Percentiles rank a stretch among this genome's conserved stretches.
Conservation (phyloP, 2,329 filamentous ascomycete genomes). For the Ascochyta lentis region DNA sequence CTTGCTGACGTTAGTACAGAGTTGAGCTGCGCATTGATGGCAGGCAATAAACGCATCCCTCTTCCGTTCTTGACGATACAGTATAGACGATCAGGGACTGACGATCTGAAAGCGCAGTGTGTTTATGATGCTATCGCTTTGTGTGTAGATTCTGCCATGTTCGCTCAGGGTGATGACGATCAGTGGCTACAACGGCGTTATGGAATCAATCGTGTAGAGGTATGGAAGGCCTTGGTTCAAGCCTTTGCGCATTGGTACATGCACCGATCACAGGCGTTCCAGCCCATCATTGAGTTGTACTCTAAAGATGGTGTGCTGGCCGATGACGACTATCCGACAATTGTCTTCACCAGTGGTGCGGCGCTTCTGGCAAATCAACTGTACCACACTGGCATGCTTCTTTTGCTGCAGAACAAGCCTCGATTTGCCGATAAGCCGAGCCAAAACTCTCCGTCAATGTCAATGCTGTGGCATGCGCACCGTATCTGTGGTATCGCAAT, state of each 20-base stretch:
- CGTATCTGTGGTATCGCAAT: conserved; percentile 59
- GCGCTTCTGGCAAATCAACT: conserved; percentile 59
- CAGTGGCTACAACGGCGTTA: conserved; percentile 27
- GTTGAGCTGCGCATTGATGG: conserved; percentile 26
- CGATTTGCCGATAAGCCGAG: conserved; percentile 49
- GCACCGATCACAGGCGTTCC: conserved; percentile 29
- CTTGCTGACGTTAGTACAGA: conserved; percentile 18
- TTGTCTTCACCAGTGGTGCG: conserved; percentile 57
- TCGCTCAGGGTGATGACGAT: conserved; percentile 31
- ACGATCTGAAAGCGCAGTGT: conserved; percentile 17
- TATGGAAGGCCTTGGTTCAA: conserved; percentile 28
- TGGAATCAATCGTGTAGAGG: conserved; percentile 25
- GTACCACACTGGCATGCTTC: conserved; percentile 63
- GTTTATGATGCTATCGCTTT: conserved; percentile 24
- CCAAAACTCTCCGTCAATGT: conserved; percentile 45
- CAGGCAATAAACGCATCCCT: conserved; percentile 13
- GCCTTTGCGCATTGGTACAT: conserved; percentile 30
- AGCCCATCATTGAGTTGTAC: conserved; percentile 44
- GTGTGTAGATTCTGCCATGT: conserved; percentile 30
- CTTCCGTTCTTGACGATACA: conserved; percentile 14
- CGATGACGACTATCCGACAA: conserved; percentile 46
- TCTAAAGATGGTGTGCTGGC: conserved; percentile 27
- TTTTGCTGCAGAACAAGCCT: conserved; percentile 61
- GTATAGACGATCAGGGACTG: neutral
- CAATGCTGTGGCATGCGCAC: conserved; percentile 58